Evolutionary conservation across 1,139 yeast species (phyloP).

Genomic region (Hyphopichia pseudoburtonii): DNA sequence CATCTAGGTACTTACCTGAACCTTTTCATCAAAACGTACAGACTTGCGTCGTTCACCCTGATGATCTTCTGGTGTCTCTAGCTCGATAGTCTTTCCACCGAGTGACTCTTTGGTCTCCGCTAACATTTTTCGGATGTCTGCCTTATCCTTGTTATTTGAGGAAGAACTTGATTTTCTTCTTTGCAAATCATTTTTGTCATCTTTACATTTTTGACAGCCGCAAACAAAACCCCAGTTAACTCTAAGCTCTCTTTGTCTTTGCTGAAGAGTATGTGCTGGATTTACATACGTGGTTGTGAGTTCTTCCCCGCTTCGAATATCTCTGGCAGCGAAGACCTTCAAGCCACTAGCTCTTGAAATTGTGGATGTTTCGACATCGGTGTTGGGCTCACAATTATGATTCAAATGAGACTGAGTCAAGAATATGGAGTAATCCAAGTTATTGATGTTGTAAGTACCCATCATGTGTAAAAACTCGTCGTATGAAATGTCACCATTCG

Average conservation of each 20-base stretch:
- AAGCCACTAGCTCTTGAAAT: conserved; percentile 52
- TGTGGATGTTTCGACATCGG: conserved; percentile 50
- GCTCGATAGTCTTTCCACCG: conserved; percentile 48
- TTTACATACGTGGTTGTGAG: conserved; percentile 70
- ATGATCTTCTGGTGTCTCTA: conserved; percentile 40
- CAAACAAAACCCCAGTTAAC: conserved; percentile 88
- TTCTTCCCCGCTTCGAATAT: conserved; percentile 66
- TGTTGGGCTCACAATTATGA: conserved; percentile 76
- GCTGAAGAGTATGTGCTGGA: conserved; percentile 60
- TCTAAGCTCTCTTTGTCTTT: conserved; percentile 65
- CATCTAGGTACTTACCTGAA: conserved; percentile 15
- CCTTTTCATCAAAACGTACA: conserved; percentile 70
- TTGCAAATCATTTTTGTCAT: conserved; percentile 47
- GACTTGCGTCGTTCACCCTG: conserved; percentile 61
- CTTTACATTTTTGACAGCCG: conserved; percentile 62
- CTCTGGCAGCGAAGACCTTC: conserved; percentile 58
- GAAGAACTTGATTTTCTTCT: conserved; percentile 33
- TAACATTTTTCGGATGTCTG: conserved; percentile 50
- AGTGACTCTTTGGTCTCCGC: conserved; percentile 30
- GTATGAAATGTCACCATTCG: conserved; percentile 37
- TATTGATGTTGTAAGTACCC: conserved; percentile 76
- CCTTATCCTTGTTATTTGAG: conserved; percentile 19
- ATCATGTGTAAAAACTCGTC: conserved; percentile 60
- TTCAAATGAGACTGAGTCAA: conserved; percentile 69
- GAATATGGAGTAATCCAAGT: conserved; percentile 63